These are phyloP conservation scores for Tulasnella sp. DNA, from an alignment of 768 basidiomycete genomes.

Conservation along the genomic window DNA sequence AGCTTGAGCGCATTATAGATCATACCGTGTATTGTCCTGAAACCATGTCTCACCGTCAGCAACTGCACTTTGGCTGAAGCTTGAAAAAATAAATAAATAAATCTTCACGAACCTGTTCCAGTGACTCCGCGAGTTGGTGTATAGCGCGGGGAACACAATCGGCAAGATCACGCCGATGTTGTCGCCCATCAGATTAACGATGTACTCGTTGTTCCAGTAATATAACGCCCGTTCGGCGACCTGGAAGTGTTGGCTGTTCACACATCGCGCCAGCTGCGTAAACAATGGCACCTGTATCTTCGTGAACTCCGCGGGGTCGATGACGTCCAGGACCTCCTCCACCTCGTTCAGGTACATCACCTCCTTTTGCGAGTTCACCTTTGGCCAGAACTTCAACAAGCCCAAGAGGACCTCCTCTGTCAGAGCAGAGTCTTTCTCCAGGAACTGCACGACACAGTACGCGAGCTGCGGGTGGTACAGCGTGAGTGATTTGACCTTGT, in stretches of 20 bases:
- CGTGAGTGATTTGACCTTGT: slow-evolving; percentile 96
- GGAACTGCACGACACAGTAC: slow-evolving; percentile 97
- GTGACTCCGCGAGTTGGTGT: slow-evolving; percentile 91
- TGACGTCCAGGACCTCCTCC: slow-evolving; percentile 96
- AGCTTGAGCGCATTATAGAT: slow-evolving; percentile 97
- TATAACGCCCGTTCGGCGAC: slow-evolving; percentile 93
- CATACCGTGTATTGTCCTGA: slow-evolving; percentile 96
- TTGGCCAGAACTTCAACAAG: slow-evolving; percentile 96
- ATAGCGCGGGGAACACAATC: slow-evolving; percentile 93
- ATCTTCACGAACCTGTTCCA: slow-evolving; percentile 79
- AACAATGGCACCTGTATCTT: slow-evolving; percentile 91
- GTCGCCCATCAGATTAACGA: slow-evolving; percentile 98
- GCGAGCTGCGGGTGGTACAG: slow-evolving; percentile 98
- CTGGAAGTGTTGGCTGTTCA: slow-evolving; percentile 99
- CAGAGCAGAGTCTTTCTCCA: slow-evolving; percentile 87
- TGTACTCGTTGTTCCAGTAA: slow-evolving; percentile 99
- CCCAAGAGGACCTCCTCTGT: slow-evolving; percentile 96
- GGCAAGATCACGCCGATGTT: slow-evolving; percentile 82
- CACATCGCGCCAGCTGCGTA: slow-evolving; percentile 88
- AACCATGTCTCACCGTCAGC: neutral
- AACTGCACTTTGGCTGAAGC: no score
- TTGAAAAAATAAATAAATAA: neutral
- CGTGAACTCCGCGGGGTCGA: slow-evolving; percentile 89
- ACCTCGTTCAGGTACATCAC: slow-evolving; percentile 99
- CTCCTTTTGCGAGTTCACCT: slow-evolving; percentile 98